A percentile compares a stretch with the other conserved stretches of the same genome.
Conservation (phyloP, 805 yeast genomes). For the Yarrowia sp. region DNA sequence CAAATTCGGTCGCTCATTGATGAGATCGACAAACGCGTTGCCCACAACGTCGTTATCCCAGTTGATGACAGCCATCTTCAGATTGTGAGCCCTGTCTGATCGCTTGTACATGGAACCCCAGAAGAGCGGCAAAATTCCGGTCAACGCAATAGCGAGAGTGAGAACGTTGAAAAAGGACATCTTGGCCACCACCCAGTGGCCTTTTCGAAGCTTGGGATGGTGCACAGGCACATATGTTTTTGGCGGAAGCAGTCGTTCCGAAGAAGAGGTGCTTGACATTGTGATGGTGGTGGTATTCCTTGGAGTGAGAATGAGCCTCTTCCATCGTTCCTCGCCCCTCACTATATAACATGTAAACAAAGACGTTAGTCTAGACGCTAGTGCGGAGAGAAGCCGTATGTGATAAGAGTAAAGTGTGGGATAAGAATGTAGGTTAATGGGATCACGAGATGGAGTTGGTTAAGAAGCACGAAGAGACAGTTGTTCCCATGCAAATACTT, state of each 20-base stretch:
- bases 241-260: conserved; percentile 9
- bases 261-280: conserved; percentile 8
- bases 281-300: not conserved
- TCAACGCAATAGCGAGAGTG: conserved; percentile 37
- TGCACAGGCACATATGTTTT: conserved; percentile 19
- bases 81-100: conserved; percentile 48
- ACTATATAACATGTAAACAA: conserved; percentile 14
- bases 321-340: not conserved
- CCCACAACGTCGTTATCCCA: conserved; percentile 48
- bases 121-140: conserved; percentile 55
- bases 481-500: no score
- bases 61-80: conserved; percentile 53
- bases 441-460: no score
- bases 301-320: not conserved
- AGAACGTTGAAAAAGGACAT: conserved; percentile 23
- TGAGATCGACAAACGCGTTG: conserved; percentile 36
- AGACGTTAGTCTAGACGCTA: conserved; percentile 6
- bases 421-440: no score
- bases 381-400: conserved; percentile 5
- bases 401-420: not conserved
- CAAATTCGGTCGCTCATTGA: conserved; percentile 41
- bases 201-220: conserved; percentile 11
- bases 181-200: conserved; percentile 23
- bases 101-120: conserved; percentile 58
- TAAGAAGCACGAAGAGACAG: no score